Percentiles rank a stretch among this genome's conserved stretches.
These are phyloP conservation scores for Boletus smithii DNA, from an alignment of 1,284 basidiomycete genomes.

Conservation along the genomic window DNA sequence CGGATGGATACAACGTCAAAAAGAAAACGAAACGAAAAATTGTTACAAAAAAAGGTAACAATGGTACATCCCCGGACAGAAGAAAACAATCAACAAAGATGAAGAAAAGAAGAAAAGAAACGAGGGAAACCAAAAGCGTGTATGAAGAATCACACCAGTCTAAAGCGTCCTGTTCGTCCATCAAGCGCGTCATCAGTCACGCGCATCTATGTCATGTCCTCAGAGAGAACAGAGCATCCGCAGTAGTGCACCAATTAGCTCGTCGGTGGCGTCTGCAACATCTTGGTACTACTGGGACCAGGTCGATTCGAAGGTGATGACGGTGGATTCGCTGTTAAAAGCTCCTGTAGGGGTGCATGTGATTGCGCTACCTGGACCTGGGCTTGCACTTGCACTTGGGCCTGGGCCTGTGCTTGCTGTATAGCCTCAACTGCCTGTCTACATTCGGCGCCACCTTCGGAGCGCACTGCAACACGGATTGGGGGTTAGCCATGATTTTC, in stretches of 20 bases:
- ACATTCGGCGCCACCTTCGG: slow-evolving; percentile 77
- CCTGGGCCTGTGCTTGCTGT: slow-evolving; percentile 34
- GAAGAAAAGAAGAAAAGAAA: neutral
- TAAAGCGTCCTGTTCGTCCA: slow-evolving; percentile 26
- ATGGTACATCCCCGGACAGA: slow-evolving; percentile 15
- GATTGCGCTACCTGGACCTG: slow-evolving; percentile 23
- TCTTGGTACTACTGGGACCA: slow-evolving; percentile 22
- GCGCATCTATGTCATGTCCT: slow-evolving; percentile 20
- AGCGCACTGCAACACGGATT: slow-evolving; percentile 57
- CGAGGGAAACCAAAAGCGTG: slow-evolving; percentile 1
- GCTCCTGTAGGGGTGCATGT: slow-evolving; percentile 23
- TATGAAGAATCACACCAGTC: slow-evolving; percentile 13
- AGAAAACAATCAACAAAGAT: neutral
- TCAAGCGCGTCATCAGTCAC: slow-evolving; percentile 10
- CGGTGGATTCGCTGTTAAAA: slow-evolving; percentile 19
- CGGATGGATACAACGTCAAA: slow-evolving; percentile 15
- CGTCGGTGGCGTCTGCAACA: slow-evolving; percentile 19
- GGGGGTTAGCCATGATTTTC: slow-evolving; percentile 24
- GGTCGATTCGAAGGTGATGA: slow-evolving; percentile 20
- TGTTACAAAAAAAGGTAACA: slow-evolving; percentile 5
- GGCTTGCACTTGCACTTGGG: slow-evolving; percentile 20
- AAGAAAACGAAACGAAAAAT: neutral
- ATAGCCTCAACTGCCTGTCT: slow-evolving; percentile 43
- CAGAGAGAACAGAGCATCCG: slow-evolving; percentile 2
- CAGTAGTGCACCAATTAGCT: slow-evolving; percentile 12